Evolutionary conservation across 1,139 yeast genomes (phyloP), one percentile per base, ranked within the genome.

Genomic region (Kodamaea ohmeri): DNA sequence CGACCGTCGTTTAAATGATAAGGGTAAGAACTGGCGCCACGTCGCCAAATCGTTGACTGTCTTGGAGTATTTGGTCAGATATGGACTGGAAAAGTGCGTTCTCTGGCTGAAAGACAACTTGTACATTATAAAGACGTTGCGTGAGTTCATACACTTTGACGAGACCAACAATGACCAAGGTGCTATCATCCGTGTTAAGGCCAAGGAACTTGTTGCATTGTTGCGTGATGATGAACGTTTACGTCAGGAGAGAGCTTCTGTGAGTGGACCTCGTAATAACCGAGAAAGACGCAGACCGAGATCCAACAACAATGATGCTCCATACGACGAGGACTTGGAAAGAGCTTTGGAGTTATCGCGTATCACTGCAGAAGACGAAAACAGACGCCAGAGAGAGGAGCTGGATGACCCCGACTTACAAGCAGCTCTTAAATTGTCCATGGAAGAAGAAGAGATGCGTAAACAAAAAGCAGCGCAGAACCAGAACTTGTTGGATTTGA

Each of bases 1-100:
- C 38, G 98, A 90, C 63, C 81, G 90, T 51, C 76, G 99, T 48
- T 71, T 94, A 51, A 92, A 92, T 56, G 98, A 92, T 57, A 90
- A 90, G 68, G 98, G 98, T 43, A 92, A 90, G 61, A 87, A 92
- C 64, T 92, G 98, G 98, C 78, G 97, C 49, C 99, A 92, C 61
- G 92, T 92, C 32, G 92, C 95, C 48, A 94, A 92, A 61, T 80
- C 95, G 2, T 71, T 92, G 50, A 86, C 96, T 1, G 84, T 92
- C 11, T 72, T 92, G 53, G 97, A 92, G 56, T 92, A 83, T 61
- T 71, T 92, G 48, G 89, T 92, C 18, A 78, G 95, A 50, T 78
- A 74, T 47, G 99, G 97, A 18, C 77, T 92, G 20, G 97, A 92
- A 50, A 85, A 86, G 52, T 94, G 94, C 54, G 96, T 92, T 6